phyloP scores from a whole-genome alignment of 495 filamentous ascomycete species.

The Hypoxylon subgilvum region DNA sequence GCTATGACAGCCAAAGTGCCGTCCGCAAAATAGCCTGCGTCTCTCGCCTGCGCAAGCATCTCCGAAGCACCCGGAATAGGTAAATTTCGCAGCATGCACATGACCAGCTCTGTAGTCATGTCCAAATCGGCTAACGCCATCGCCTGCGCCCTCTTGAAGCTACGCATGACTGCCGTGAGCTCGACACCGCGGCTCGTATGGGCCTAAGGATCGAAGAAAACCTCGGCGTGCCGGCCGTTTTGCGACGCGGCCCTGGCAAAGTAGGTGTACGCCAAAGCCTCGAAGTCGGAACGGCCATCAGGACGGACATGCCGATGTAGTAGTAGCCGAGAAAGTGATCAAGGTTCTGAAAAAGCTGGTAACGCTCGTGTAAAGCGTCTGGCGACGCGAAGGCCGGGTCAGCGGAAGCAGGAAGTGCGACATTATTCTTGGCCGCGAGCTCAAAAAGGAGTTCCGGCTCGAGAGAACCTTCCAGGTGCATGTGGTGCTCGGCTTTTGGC shows the following conservation, averaged over 20 bases:
- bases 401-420: slow-evolving; percentile 59
- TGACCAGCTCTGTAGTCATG: slow-evolving; percentile 66
- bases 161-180: slow-evolving; percentile 64
- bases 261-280: slow-evolving; percentile 76
- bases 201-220: slow-evolving; percentile 82
- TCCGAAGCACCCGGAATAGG: slow-evolving; percentile 58
- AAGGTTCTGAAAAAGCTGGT: slow-evolving; percentile 68
- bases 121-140: slow-evolving; percentile 68
- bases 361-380: slow-evolving; percentile 63
- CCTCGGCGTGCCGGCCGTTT: slow-evolving; percentile 71
- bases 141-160: slow-evolving; percentile 63
- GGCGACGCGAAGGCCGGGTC: slow-evolving; percentile 67
- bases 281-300: slow-evolving; percentile 67
- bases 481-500: slow-evolving; percentile 82
- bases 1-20: slow-evolving; percentile 68
- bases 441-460: slow-evolving; percentile 70
- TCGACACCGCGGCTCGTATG: slow-evolving; percentile 68
- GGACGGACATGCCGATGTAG: slow-evolving; percentile 75
- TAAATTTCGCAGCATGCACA: slow-evolving; percentile 74
- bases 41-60: slow-evolving; percentile 56
- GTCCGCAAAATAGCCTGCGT: slow-evolving; percentile 57
- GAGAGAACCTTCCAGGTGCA: slow-evolving; percentile 76
- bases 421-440: slow-evolving; percentile 67
- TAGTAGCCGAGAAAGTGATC: slow-evolving; percentile 82
- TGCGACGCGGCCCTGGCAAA: slow-evolving; percentile 67